Evolutionary conservation across 148 eudicot genomes (phyloP), one percentile per base, ranked within the genome.

Genomic region (Tetragonia tetragonoides): DNA sequence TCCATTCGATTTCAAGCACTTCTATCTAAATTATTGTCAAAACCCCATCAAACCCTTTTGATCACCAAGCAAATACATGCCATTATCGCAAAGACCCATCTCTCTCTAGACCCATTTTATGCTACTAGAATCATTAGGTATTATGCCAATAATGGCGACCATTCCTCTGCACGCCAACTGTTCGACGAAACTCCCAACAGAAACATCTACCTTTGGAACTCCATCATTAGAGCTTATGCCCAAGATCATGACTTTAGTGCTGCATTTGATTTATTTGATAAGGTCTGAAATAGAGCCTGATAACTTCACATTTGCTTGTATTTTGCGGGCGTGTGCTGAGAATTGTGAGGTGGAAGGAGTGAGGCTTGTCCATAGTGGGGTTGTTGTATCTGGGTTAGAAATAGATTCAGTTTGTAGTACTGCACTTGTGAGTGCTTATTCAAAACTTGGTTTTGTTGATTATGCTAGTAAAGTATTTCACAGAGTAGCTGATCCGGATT

Each of bases 141-240:
- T 39, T 94, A 90, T 68, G 92, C 92, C 3, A 38, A 82, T 14
- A 94, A 88, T 82, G 46, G 78, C 47, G 88, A 90, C 73, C 82
- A 92, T 68, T 17, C 59, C 28, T 90, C 88, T 24, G 97, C 97
- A 17, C 89, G 82, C 84, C 86, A 88, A 49, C 65, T 92, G 91
- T 92, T 92, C 74, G 97, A 87, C 2, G 84, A 85, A 92, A 88
- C 53, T 81, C 88, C 95, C 21, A 44, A 86, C 56, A 73, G 84
- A 79, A 94, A 87, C 66, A 83, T 89, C 21, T 94, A 78, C 77
- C 92, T 94, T 38, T 94, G 95, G 93, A 92, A 92, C 81, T 94
- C 97, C 60, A 86, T 92, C 24, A 92, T 94, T 70, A 85, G 93
- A 84, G 90, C 97, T 20, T 85, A 89, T 56, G 98, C 95, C 3